These are phyloP conservation scores for Trematosphaeria pertusa DNA, from an alignment of 2,329 filamentous ascomycete species.

Conservation along the genomic window DNA sequence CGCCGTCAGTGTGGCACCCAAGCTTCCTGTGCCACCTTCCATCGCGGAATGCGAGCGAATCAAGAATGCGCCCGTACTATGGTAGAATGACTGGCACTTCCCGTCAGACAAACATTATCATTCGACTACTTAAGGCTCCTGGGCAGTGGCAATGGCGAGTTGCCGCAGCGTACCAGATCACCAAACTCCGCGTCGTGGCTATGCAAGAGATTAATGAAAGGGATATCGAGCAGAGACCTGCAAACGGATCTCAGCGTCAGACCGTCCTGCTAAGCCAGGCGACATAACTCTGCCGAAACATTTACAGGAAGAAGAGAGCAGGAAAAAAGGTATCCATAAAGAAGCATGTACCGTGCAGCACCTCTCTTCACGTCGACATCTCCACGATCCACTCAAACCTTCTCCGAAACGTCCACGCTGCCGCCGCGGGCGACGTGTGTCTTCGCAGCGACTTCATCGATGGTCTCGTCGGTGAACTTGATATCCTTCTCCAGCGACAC, in stretches of 20 bases:
- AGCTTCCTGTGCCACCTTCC: not conserved
- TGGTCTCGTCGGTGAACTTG: slow-evolving; percentile 82
- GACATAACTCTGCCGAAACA: slow-evolving; percentile 29
- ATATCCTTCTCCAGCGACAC: slow-evolving; percentile 82
- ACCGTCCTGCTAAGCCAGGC: slow-evolving; percentile 21
- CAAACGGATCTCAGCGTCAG: slow-evolving; percentile 16
- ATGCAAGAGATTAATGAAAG: slow-evolving; percentile 20
- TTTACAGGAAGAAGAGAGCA: slow-evolving; percentile 27
- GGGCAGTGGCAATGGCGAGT: no score
- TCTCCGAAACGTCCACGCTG: slow-evolving; percentile 29
- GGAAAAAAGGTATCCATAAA: slow-evolving; percentile 7
- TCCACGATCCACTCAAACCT: slow-evolving; percentile 29
- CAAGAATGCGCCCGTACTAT: not conserved
- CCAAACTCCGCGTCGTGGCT: slow-evolving; percentile 3
- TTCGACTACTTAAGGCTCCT: not conserved
- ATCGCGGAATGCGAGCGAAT: not conserved
- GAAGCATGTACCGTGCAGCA: slow-evolving; percentile 11
- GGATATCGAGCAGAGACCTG: slow-evolving; percentile 23
- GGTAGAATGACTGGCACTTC: not conserved
- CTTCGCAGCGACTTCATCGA: slow-evolving; percentile 67
- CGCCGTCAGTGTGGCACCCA: slow-evolving; percentile 8
- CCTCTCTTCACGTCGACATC: slow-evolving; percentile 14
- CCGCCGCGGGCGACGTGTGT: slow-evolving; percentile 17
- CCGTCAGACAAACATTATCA: not conserved
- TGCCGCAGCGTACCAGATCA: no score